These are phyloP conservation scores for Acidiella bohemica DNA, from an alignment of 495 filamentous ascomycete genomes.

Conservation along the genomic window DNA sequence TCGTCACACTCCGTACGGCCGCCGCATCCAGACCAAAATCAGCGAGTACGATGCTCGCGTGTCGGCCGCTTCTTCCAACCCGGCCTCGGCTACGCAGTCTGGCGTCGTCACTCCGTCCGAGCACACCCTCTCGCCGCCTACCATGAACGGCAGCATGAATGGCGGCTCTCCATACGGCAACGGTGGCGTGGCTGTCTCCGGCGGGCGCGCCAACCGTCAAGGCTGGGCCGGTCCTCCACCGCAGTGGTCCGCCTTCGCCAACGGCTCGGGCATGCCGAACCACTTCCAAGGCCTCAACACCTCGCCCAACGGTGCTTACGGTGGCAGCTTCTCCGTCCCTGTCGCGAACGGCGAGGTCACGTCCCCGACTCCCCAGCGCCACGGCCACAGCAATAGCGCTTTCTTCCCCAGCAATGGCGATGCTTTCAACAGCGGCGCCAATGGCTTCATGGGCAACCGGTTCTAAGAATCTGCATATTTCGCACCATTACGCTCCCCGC, in stretches of 20 bases:
- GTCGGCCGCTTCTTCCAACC: constrained; percentile 2
- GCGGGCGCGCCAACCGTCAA: constrained; percentile 15
- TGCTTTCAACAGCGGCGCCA: constrained; percentile 6
- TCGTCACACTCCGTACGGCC: constrained; percentile 79
- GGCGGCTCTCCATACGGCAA: background rate
- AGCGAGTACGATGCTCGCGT: constrained; percentile 26
- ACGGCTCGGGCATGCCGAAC: background rate
- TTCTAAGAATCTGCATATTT: constrained; percentile 8
- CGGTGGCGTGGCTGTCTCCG: constrained; percentile 3
- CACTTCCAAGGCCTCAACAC: too few species aligned
- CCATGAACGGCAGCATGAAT: constrained; percentile 4
- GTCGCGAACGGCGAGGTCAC: constrained; percentile 7
- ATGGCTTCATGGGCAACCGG: constrained; percentile 3
- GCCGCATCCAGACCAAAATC: constrained; percentile 82
- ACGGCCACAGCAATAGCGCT: constrained; percentile 11
- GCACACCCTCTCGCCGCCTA: constrained; percentile 1
- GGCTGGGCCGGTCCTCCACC: constrained; percentile 16
- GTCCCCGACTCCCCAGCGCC: constrained; percentile 15
- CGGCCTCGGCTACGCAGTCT: background rate
- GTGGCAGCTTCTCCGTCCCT: constrained; percentile 3
- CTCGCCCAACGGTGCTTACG: background rate
- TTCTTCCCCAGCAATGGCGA: constrained; percentile 6
- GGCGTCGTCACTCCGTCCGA: constrained; percentile 6
- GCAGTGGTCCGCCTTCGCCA: constrained; percentile 6
- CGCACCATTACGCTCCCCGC: background rate